Conservation (phyloP, 2,329 filamentous ascomycete species). For the Malbranchea cinnamomea region DNA sequence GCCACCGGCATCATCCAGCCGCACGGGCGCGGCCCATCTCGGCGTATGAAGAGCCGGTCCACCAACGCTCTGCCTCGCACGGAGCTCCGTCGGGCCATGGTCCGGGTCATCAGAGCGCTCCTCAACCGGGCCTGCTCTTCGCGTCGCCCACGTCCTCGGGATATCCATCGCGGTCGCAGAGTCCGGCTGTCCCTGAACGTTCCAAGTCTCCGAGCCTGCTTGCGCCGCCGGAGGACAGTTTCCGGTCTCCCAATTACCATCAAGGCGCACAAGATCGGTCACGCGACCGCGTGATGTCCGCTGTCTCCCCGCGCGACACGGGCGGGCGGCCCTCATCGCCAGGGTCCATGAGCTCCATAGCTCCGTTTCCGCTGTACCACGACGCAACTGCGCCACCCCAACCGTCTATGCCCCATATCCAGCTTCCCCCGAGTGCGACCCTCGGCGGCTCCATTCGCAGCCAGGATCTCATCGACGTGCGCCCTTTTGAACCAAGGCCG, state of each 20-base stretch:
- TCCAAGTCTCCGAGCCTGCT: constrained; percentile 26
- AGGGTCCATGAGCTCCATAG: constrained; percentile 26
- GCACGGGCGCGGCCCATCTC: constrained; percentile 41
- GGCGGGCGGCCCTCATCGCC: constrained; percentile 1
- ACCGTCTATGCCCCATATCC: constrained; percentile 40
- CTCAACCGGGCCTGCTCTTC: constrained; percentile 13
- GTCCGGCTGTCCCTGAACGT: constrained; percentile 14
- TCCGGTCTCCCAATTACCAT: constrained; percentile 25
- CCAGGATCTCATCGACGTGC: constrained; percentile 29
- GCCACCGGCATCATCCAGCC: no score
- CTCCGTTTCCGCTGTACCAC: constrained; percentile 54
- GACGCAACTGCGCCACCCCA: constrained; percentile 39
- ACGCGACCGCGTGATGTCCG: constrained; percentile 13
- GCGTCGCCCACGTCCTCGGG: constrained; percentile 21
- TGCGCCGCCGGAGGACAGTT: constrained; percentile 26
- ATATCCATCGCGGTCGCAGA: constrained; percentile 18
- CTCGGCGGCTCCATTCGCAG: constrained; percentile 32
- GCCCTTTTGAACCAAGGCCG: constrained; percentile 20
- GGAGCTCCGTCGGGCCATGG: no score
- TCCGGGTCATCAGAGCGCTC: neutral
- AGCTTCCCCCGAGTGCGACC: constrained; percentile 37
- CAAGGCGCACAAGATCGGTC: constrained; percentile 6
- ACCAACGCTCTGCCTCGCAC: no score
- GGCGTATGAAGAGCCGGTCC: constrained; percentile 43
- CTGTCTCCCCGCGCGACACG: constrained; percentile 18